Percentiles rank a stretch among this genome's conserved stretches.
Evolutionary conservation across 306 rosid genomes (phyloP).

Genomic region (Medicago arabica): DNA sequence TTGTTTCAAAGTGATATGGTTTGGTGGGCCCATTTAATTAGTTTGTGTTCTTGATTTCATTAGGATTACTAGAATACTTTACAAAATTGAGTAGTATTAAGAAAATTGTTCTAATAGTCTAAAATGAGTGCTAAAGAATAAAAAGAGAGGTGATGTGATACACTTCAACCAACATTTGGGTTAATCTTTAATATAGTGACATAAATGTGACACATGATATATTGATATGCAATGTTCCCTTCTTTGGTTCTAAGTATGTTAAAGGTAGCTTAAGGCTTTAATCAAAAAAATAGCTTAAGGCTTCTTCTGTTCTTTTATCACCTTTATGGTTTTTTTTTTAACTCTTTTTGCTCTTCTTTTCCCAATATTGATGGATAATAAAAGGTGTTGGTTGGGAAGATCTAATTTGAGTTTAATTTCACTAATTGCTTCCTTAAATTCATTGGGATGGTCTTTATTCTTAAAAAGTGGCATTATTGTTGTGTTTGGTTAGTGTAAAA

Average conservation of each 20-base stretch:
- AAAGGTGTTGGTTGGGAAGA: not conserved
- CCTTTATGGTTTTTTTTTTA: too few relatives aligned
- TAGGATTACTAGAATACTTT: too few relatives aligned
- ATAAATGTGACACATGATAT: not conserved
- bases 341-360: not conserved
- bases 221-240: not conserved
- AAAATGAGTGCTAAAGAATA: too few relatives aligned
- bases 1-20: slow-evolving; percentile 21
- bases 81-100: too few relatives aligned
- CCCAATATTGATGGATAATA: not conserved
- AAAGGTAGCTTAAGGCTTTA: not conserved
- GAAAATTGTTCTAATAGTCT: too few relatives aligned
- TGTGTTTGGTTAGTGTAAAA: not conserved
- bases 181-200: not conserved
- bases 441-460: not conserved
- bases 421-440: not conserved
- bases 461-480: not conserved
- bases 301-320: not conserved
- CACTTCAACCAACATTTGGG: not conserved
- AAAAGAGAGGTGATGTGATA: not conserved
- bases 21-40: slow-evolving; percentile 25
- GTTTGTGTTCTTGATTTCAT: not conserved
- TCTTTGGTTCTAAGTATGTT: not conserved
- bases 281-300: not conserved
- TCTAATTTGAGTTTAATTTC: not conserved